Base-by-base conservation (phyloP, 2,329 filamentous ascomycete species). In the Fusarium redolens region DNA sequence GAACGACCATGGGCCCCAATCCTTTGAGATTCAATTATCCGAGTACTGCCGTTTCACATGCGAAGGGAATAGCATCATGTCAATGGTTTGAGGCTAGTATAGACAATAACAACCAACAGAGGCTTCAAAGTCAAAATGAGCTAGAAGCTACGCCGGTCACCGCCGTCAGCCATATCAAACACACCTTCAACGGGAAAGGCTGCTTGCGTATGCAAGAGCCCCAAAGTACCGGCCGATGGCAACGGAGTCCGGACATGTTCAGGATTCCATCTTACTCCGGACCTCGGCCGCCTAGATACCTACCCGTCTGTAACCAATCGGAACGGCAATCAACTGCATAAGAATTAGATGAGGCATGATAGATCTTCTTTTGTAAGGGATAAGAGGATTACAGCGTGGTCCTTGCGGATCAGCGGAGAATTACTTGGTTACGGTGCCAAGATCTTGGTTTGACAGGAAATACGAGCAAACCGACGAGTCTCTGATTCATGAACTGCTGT, bases 251-350 rank as follows among this genome's bases (percentile, higher is more conserved):
- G 57, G 31, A 22, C 44, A 38, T 14, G 2, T 31, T 30, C 7
- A 40, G 6, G 30, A 40, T 10, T 50, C n/a, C 33, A 65, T 62
- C 38, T 45, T 28, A 62, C 41, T 25, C 52, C 52, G 60, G 52
- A 47, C 41, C 28, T 62, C 60, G 52, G 41, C 52, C 25, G 33
- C 33, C 44, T 31, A 48, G 52, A 30, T 35, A 59, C 11, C 25
- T 44, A 52, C 31, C 40, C 59, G 52, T 38, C 18, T 11, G 5
- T 15, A 17, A n/a, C 61, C 57, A 61, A 64, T 62, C 58, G 56
- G 61, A 38, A 25, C 12, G 7, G 6, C 5, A 44, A 28, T 12
- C 37, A 31, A 25, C 38, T 51, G 13, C 56, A 35, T 52, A 35
- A 33, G 28, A 38, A 31, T 22, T 15, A 33, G 18, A 51, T 52